Percentiles rank a stretch among this genome's conserved stretches.
phyloP scores from a whole-genome alignment of 331 rosid genomes.

The Telfairia occidentalis region DNA sequence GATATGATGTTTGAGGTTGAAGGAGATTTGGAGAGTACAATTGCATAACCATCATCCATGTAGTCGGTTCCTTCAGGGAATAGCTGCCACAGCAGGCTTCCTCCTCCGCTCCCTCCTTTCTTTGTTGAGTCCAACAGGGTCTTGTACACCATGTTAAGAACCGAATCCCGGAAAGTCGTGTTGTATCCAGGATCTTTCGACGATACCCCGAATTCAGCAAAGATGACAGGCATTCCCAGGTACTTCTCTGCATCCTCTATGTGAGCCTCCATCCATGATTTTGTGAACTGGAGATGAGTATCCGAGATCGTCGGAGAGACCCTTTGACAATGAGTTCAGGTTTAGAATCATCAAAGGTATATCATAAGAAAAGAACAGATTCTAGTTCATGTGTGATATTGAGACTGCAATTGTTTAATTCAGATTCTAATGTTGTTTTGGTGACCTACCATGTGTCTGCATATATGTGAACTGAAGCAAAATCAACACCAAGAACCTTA shows the following conservation, averaged over 20 bases:
- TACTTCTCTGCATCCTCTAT: conserved; percentile 79
- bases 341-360: conserved; percentile 18
- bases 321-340: conserved; percentile 33
- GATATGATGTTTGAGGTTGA: conserved; percentile 55
- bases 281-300: conserved; percentile 54
- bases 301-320: conserved; percentile 57
- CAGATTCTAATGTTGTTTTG: not conserved
- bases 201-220: conserved; percentile 80
- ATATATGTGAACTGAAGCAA: conserved; percentile 78
- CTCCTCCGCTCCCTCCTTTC: conserved; percentile 92
- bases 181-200: conserved; percentile 73
- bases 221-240: conserved; percentile 79
- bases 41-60: conserved; percentile 94
- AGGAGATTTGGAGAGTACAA: conserved; percentile 58
- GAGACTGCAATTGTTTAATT: not conserved
- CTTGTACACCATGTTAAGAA: conserved; percentile 44
- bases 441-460: conserved; percentile 41
- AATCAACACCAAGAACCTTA: conserved; percentile 75
- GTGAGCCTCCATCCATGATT: conserved; percentile 87
- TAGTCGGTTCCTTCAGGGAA: conserved; percentile 88
- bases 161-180: conserved; percentile 45
- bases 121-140: conserved; percentile 52
- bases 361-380: not conserved
- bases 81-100: conserved; percentile 90
- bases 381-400: not conserved